These are phyloP conservation scores for Neoboletus magnificus DNA, from an alignment of 768 basidiomycete genomes.

Conservation along the genomic window DNA sequence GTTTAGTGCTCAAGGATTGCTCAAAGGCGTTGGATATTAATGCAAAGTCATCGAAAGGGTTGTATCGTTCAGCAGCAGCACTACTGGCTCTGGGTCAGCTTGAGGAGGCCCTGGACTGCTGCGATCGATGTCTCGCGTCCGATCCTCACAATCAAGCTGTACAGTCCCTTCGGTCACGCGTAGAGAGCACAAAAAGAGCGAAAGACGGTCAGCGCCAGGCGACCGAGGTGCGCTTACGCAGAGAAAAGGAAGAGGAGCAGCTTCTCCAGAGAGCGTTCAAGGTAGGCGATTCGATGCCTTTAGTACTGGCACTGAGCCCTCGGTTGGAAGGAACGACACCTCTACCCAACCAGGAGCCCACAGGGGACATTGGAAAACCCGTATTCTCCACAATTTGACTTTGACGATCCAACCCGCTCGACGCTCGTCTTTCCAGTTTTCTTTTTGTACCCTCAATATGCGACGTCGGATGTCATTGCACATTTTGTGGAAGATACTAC, in stretches of 20 bases:
- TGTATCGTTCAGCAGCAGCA: constrained; percentile 80
- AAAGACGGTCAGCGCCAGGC: constrained; percentile 52
- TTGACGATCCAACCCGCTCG: constrained; percentile 53
- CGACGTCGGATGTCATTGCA: constrained; percentile 84
- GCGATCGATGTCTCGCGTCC: constrained; percentile 60
- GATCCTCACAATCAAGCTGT: constrained; percentile 58
- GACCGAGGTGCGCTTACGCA: constrained; percentile 45
- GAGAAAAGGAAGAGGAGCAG: constrained; percentile 50
- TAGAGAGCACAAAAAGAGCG: constrained; percentile 43
- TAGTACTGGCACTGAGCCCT: constrained; percentile 1
- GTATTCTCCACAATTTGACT: constrained; percentile 62
- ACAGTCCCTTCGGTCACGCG: constrained; percentile 45
- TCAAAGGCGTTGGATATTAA: constrained; percentile 67
- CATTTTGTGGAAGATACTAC: constrained; percentile 83
- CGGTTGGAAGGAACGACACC: constrained; percentile 62
- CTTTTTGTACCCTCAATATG: constrained; percentile 89
- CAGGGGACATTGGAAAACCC: constrained; percentile 50
- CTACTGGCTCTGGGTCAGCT: constrained; percentile 68
- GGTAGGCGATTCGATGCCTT: constrained; percentile 41
- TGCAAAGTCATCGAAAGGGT: constrained; percentile 70
- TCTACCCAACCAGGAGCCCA: constrained; percentile 54
- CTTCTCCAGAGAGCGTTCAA: constrained; percentile 58
- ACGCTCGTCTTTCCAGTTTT: constrained; percentile 83
- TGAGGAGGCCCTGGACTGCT: constrained; percentile 83
- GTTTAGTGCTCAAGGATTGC: constrained; percentile 82